phyloP scores from a whole-genome alignment of 306 rosid species.

The Calophaca sinica region DNA sequence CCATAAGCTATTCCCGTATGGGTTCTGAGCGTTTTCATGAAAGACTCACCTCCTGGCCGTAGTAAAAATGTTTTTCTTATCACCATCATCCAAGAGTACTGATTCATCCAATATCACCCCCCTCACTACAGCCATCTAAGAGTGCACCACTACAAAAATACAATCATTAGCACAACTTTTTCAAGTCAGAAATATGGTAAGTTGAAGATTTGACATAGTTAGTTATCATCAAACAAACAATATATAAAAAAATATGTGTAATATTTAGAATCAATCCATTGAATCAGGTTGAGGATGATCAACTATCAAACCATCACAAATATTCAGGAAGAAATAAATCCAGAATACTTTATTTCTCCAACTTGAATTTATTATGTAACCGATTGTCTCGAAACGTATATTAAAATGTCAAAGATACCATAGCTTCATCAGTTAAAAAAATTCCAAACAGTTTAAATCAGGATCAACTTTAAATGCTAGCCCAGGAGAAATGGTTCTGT shows the following conservation, averaged over 20 bases:
- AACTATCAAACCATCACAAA: conserved; percentile 9
- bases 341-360: conserved; percentile 22
- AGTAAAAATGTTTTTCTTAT: conserved; percentile 42
- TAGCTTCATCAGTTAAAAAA: no score
- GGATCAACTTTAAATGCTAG: no score
- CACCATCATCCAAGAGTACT: conserved; percentile 48
- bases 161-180: background rate
- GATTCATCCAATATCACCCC: conserved; percentile 83
- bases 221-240: background rate
- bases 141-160: conserved; percentile 20
- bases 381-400: background rate
- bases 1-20: conserved; percentile 60
- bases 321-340: conserved; percentile 11
- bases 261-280: conserved; percentile 3
- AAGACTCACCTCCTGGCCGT: conserved; percentile 56
- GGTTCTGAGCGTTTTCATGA: conserved; percentile 60
- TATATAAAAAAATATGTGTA: background rate
- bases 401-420: no score
- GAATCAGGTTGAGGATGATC: conserved; percentile 11
- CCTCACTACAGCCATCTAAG: conserved; percentile 47
- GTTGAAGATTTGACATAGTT: background rate
- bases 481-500: no score
- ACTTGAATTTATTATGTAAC: background rate
- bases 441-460: no score
- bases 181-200: conserved; percentile 1